Conservation (phyloP, 805 yeast genomes). For the Hyphopichia homilentoma region DNA sequence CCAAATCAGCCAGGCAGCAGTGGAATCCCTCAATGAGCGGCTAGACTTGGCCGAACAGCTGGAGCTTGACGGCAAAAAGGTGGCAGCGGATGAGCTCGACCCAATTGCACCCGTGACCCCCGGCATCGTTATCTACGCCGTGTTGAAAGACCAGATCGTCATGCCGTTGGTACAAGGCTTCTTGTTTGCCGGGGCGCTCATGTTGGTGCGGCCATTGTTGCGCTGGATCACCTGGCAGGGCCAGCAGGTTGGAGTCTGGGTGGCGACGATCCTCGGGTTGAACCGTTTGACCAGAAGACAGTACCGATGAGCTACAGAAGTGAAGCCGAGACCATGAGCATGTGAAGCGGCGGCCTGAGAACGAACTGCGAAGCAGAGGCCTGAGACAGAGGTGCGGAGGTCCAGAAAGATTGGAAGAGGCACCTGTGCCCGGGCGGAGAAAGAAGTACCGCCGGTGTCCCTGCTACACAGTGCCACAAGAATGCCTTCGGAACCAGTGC, state of each 20-base stretch:
- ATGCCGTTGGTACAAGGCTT: conserved; percentile 56
- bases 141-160: conserved; percentile 47
- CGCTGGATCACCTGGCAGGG: conserved; percentile 20
- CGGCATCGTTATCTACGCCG: conserved; percentile 42
- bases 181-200: conserved; percentile 39
- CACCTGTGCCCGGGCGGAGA: no score
- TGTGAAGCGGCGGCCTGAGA: no score
- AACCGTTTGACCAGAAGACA: conserved; percentile 7
- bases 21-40: conserved; percentile 14
- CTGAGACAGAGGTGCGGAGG: no score
- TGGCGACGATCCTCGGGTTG: conserved; percentile 18
- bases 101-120: conserved; percentile 43
- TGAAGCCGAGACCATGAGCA: no score
- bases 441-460: no score
- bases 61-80: conserved; percentile 3
- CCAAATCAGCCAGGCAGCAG: not conserved
- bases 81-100: conserved; percentile 3
- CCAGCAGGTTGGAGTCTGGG: conserved; percentile 23
- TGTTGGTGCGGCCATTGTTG: conserved; percentile 36
- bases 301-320: no score
- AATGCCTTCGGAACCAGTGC: no score
- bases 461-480: no score
- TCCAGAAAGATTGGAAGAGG: no score
- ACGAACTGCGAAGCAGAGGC: no score
- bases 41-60: conserved; percentile 13